Base-by-base conservation (phyloP, 2,329 filamentous ascomycete species). In the Exophiala mesophila region DNA sequence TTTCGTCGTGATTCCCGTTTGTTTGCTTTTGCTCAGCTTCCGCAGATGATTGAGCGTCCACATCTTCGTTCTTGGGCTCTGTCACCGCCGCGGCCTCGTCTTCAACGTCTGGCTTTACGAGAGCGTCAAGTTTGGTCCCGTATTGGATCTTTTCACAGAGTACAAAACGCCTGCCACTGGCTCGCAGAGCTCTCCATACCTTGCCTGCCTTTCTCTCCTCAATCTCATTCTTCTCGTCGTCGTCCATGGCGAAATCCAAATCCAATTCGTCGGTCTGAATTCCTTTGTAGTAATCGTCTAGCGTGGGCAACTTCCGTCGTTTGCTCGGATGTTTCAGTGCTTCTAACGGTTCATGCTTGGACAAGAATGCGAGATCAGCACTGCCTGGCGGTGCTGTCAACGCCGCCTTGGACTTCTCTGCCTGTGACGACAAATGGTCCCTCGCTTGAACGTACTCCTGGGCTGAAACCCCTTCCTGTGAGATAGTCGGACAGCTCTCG, bases 101-200 rank as follows among this genome's bases (percentile, higher is more conserved):
- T 10, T 39, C 37, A 6, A 24, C 34, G 4, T 40, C 43, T 19
- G 33, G 39, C 13, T 47, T 38, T 3, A 54, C 29, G 36, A 55
- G 36, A 6, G 66, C 62, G 48, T 76, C 68, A 47, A 81, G 60
- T 50, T 87, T 85, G 59, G 84, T 85, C 29, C 85, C 82, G 52
- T 88, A 82, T 41, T 95, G 88, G 35, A 95, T 85, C 63, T 84
- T 87, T 63, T 97, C 89, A 62, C 97, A 92, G 15, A 80, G 69
- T 32, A 79, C 76, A 53, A 97, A 74, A 55, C 83, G 36, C 6
- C 44, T 36, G 8, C 36, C 80, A 42, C 84, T 81, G 7, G 88
- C 85, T 39, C 92, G 80, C 50, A 98, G 69, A 4, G 88, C 86
- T 54, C 89, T 79, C 92, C 92, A 98, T 43, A 81, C 84, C 63